Conservation (phyloP, 192 early-diverging fungal genomes). For the Podila verticillata region DNA sequence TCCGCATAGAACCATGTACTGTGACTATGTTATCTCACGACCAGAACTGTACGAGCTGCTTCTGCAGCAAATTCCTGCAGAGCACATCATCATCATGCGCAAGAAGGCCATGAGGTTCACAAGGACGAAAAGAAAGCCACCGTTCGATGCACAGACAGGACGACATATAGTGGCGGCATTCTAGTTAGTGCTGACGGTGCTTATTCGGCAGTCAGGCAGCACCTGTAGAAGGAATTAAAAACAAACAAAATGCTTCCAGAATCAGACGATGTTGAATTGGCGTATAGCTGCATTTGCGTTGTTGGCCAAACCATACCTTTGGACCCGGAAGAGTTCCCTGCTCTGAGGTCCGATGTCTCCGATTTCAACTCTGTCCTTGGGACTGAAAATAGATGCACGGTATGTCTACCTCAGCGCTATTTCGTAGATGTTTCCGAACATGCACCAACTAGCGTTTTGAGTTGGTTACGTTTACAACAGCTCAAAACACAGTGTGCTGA, state of each 20-base stretch:
- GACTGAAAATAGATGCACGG: too few species aligned
- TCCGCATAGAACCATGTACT: background rate
- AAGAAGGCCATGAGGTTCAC: background rate
- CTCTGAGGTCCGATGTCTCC: background rate
- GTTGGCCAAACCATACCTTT: background rate
- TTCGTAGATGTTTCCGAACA: too few species aligned
- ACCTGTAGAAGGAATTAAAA: background rate
- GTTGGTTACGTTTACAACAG: background rate
- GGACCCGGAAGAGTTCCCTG: constrained; percentile 1
- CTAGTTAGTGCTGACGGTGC: background rate
- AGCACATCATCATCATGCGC: background rate
- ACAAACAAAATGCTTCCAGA: background rate
- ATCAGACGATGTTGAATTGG: background rate
- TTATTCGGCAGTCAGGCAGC: background rate
- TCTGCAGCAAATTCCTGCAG: background rate
- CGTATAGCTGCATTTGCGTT: background rate
- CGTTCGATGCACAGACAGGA: background rate
- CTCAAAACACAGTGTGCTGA: background rate
- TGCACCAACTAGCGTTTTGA: too few species aligned
- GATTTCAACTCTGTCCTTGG: background rate
- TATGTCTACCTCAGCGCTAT: too few species aligned
- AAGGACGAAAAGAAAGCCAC: background rate
- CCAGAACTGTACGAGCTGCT: background rate
- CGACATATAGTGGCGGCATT: background rate
- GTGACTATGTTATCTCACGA: background rate